phyloP scores from a whole-genome alignment of 495 filamentous ascomycete genomes.

The Neurospora sp. region DNA sequence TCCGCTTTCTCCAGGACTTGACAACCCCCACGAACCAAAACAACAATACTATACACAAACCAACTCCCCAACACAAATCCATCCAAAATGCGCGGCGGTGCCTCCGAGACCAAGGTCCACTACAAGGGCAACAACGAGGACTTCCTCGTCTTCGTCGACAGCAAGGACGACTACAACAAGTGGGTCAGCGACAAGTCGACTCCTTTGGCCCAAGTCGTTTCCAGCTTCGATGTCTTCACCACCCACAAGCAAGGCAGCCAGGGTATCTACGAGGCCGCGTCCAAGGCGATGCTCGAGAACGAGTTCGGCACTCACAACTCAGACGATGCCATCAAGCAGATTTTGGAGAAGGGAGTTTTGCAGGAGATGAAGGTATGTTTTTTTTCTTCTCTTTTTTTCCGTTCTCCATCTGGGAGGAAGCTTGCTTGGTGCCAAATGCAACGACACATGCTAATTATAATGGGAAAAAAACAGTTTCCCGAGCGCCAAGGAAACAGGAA shows the following conservation, averaged over 20 bases:
- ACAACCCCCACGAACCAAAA: not conserved
- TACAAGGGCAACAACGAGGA: slow-evolving; percentile 82
- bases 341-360: slow-evolving; percentile 63
- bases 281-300: slow-evolving; percentile 61
- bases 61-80: slow-evolving; percentile 8
- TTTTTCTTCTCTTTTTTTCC: too few relatives aligned
- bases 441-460: not conserved
- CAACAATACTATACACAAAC: slow-evolving; percentile 10
- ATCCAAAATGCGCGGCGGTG: slow-evolving; percentile 70
- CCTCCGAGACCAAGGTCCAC: slow-evolving; percentile 66
- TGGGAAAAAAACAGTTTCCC: slow-evolving; percentile 23
- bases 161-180: slow-evolving; percentile 55
- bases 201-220: slow-evolving; percentile 75
- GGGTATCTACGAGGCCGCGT: slow-evolving; percentile 65
- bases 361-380: slow-evolving; percentile 57
- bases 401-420: too few relatives aligned
- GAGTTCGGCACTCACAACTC: slow-evolving; percentile 78
- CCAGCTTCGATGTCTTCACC: slow-evolving; percentile 79
- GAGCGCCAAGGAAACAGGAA: slow-evolving; percentile 34
- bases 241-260: slow-evolving; percentile 89
- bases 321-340: slow-evolving; percentile 68
- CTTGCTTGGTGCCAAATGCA: too few relatives aligned
- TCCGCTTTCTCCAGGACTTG: not conserved
- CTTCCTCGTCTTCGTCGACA: slow-evolving; percentile 85
- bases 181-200: slow-evolving; percentile 76